These are phyloP conservation scores for Helotiales sp. DNA, from an alignment of 2,329 filamentous ascomycete species.

Conservation along the genomic window DNA sequence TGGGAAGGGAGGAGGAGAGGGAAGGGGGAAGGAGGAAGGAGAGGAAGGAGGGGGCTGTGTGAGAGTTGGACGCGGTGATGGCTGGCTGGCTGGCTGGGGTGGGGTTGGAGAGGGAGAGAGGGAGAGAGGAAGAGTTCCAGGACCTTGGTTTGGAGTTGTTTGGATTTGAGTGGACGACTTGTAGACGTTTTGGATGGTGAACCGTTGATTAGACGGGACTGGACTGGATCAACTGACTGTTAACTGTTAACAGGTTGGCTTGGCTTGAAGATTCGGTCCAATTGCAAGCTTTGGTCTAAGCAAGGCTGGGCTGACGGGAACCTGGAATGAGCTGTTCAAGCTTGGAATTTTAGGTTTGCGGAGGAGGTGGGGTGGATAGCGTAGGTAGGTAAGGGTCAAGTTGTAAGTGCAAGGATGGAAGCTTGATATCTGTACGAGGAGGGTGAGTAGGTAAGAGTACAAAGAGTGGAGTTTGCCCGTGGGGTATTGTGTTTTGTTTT, in stretches of 20 bases:
- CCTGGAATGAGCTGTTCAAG: neutral
- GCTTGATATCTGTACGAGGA: constrained; percentile 7
- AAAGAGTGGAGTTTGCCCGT: constrained; percentile 1
- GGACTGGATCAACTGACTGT: neutral
- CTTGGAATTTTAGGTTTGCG: neutral
- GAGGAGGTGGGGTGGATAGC: neutral
- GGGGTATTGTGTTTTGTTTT: neutral
- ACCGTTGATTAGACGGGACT: neutral
- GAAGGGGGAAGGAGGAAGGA: neutral
- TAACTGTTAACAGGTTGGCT: neutral
- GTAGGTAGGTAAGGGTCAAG: neutral
- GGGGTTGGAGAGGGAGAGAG: neutral
- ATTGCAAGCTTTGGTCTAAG: no score
- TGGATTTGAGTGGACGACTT: neutral
- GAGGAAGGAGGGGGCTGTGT: no score
- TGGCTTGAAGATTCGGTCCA: no score
- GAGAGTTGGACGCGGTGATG: neutral
- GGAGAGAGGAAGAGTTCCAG: neutral
- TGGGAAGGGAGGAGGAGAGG: neutral
- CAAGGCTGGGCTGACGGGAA: no score
- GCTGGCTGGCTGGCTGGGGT: neutral
- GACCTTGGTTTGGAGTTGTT: neutral
- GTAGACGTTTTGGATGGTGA: neutral
- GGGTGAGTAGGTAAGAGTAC: neutral
- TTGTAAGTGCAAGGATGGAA: neutral